Conservation (phyloP, 441 rosid species). For the Populus hybrid region DNA sequence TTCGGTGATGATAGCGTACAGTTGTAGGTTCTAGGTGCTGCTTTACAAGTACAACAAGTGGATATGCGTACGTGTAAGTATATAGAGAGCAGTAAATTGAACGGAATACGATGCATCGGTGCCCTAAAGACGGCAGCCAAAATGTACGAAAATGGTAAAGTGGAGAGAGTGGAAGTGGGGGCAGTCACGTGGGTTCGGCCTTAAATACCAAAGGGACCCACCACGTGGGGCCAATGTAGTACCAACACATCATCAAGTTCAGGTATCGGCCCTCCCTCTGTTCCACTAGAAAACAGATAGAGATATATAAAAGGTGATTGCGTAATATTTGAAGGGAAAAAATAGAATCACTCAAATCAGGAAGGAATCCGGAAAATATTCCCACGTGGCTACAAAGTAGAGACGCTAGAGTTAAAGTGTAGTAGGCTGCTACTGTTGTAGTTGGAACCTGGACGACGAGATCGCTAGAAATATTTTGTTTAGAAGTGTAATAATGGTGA, state of each 20-base stretch:
- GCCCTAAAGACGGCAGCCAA: constrained; percentile 9
- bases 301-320: no score
- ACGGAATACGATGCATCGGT: no score
- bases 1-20: no score
- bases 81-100: not conserved
- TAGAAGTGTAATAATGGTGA: no score
- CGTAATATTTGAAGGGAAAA: not conserved
- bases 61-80: not conserved
- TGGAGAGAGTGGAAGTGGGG: constrained; percentile 2
- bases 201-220: constrained; percentile 31
- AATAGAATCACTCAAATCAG: no score
- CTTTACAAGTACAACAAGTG: not conserved
- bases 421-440: no score
- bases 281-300: not conserved
- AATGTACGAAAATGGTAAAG: constrained; percentile 16
- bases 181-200: constrained; percentile 38
- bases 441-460: no score
- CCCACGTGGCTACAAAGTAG: no score
- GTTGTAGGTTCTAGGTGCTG: no score
- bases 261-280: not conserved
- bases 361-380: no score
- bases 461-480: no score
- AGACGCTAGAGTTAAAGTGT: no score
- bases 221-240: constrained; percentile 28
- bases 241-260: not conserved